phyloP scores from a whole-genome alignment of 257 asterid genomes.

The Salvia hispanica region DNA sequence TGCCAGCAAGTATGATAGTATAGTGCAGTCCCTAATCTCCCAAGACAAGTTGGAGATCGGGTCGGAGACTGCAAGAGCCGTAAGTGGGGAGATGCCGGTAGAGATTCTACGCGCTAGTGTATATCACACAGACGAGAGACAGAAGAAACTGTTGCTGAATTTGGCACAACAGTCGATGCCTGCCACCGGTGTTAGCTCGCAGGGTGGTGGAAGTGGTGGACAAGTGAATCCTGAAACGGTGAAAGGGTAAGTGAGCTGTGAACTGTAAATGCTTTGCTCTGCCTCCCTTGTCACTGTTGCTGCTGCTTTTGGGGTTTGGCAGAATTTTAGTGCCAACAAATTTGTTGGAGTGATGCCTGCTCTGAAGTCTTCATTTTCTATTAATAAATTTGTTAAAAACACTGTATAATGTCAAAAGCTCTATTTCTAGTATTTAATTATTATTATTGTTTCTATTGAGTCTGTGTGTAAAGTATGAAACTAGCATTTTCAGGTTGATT shows the following conservation, averaged over 20 bases:
- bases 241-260: conserved; percentile 38
- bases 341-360: no score
- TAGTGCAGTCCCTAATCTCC: conserved; percentile 63
- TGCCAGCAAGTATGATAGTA: conserved; percentile 70
- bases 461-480: conserved; percentile 4
- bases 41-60: conserved; percentile 45
- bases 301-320: conserved; percentile 28
- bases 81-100: conserved; percentile 92
- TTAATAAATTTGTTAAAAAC: conserved; percentile 25
- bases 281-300: background rate
- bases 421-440: conserved; percentile 11
- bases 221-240: conserved; percentile 48
- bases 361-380: conserved; percentile 5
- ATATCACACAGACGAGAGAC: conserved; percentile 81
- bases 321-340: conserved; percentile 31
- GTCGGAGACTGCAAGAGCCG: conserved; percentile 77
- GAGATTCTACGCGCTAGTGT: conserved; percentile 89
- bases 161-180: conserved; percentile 85
- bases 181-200: conserved; percentile 50
- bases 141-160: conserved; percentile 63
- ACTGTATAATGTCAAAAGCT: conserved; percentile 34
- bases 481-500: background rate
- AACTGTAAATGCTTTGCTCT: conserved; percentile 36
- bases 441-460: background rate
- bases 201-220: conserved; percentile 41